Evolutionary conservation across 306 rosid species (phyloP), one percentile per base, ranked within the genome.

Genomic region (Quercus alba): DNA sequence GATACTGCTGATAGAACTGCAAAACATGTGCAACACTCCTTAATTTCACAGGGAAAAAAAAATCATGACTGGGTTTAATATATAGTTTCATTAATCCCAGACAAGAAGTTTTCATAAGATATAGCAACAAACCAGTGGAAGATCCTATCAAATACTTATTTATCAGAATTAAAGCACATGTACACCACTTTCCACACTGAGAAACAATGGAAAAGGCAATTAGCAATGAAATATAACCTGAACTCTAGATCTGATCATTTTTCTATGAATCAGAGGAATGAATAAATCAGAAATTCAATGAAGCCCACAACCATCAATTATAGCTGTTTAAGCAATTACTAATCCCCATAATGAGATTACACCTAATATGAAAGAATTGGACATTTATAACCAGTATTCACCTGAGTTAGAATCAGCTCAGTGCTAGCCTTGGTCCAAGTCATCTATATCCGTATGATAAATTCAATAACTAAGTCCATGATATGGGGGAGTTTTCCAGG

Each of bases 1-100:
- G 97, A 89, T 73, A 91, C 92, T 20, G 98, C 84, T 52, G 98
- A 84, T 35, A 93, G 90, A 85, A 93, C 98, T 93, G 93, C 89
- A 82, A 51, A 76, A 68, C 25, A 72, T 84, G 67, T n/a, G 59
- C 38, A 13, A 73, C 66, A 56, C 12, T 55, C 61, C 58, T 49
- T 61, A 76, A 81, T 30, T 56, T 41, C 51, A 9, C 51, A 35
- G 6, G 46, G 11, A 9, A 81, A 21, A 61, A 41, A 61, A 81
- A 28, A n/a, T 18, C 6, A 23, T 2, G 26, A 12, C 26, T 44
- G 19, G 6, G 12, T 41, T 41, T 41, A 5, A 25, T 20, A 8
- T 35, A 8, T 18, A 17, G 62, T n/a, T 6, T 10, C 21, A 9
- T 66, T 12, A 23, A 26, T 64, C 69, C 14, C 52, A 8, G 5